Evolutionary conservation across 2,329 filamentous ascomycete genomes (phyloP), one percentile per base, ranked within the genome.

Genomic region (Exophiala sp.): DNA sequence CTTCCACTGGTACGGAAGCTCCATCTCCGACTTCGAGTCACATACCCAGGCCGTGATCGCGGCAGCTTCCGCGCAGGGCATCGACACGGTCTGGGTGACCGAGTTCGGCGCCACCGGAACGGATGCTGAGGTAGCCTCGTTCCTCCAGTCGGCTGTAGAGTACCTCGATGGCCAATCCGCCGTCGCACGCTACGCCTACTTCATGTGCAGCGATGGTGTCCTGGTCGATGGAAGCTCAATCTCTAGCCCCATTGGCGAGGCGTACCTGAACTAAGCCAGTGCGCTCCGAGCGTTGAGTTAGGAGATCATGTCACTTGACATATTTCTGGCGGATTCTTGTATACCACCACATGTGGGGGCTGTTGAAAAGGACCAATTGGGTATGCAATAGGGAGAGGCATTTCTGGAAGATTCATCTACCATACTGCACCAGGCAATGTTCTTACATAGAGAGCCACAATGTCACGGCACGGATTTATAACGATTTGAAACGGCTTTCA

Each of bases 31-130:
- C 21, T 73, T 76, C 65, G 68, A 71, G 63, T 50, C 54, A 5
- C 71, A 74, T 36, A 66, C 75, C 38, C 50, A 62, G 10, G 52
- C 69, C 40, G 70, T 73, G 14, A 66, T 71, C 49, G 47, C 58
- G 7, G 36, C 72, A 7, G 73, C 70, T 1, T 38, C 51, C 3
- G 44, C 65, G 10, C 61, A 73, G 47, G 61, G 59, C 16, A 66
- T 77, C 32, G 41, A 61, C n/a, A 68, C 71, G 43, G 66, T 76
- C 55, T 77, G 75, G 75, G 55, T 77, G 14, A 73, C 75, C 1
- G 75, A 77, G 62, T 76, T 76, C 57, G 70, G 67, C 7, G 67
- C 71, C 36, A 50, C 62, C 1, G 48, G 63, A 7, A 33, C 51
- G 1, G 60, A 61, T 35, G 33, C 35, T 9, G 59, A 62, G 6